Base-by-base conservation (phyloP, 2,329 filamentous ascomycete genomes). In the Colletotrichum tropicicola region DNA sequence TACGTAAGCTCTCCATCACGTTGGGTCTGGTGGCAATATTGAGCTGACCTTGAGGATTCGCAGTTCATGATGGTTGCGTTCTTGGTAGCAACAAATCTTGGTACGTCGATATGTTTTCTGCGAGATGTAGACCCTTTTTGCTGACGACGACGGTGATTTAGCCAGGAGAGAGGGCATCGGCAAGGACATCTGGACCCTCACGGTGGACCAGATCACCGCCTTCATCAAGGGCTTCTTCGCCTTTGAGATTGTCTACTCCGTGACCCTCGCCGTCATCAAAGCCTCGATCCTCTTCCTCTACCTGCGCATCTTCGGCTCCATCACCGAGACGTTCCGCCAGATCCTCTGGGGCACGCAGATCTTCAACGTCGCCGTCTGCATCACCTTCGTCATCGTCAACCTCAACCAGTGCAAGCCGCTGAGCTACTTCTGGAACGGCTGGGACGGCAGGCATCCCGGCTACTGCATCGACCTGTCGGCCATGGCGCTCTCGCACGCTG, bases 181-280 rank as follows among this genome's bases (percentile, higher is more conserved):
- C 7, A 60, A 47, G 19, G 62, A 65, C 25, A 56, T 65, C 4
- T 65, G 62, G 62, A 61, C 57, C 0, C n/a, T 65, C 7, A 21
- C 6, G 1, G 62, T 65, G 15, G 28, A 5, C 0, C 62, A 65
- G 4, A 65, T 65, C 10, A 65, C 57, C 0, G 1, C 6, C 1
- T 65, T 61, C 23, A 43, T 61, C 8, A 55, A 65, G 57, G 62
- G 62, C 3, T 65, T 65, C 2, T 65, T 65, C 15, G 62, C 62
- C 1, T 65, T 65, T 2, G 62, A 65, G 19, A 49, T 65, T 6
- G 19, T 65, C 27, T 65, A 65, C 15, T 55, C 41, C 1, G 15
- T 65, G 13, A 77, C 75, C 19, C 79, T 84, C 17, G 74, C 82
- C 5, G 78, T 77, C 5, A 72, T 75, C 12, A 79, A 79, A 53